These are phyloP conservation scores for Solanum etuberosum DNA, from an alignment of 257 asterid species.

Conservation along the genomic window DNA sequence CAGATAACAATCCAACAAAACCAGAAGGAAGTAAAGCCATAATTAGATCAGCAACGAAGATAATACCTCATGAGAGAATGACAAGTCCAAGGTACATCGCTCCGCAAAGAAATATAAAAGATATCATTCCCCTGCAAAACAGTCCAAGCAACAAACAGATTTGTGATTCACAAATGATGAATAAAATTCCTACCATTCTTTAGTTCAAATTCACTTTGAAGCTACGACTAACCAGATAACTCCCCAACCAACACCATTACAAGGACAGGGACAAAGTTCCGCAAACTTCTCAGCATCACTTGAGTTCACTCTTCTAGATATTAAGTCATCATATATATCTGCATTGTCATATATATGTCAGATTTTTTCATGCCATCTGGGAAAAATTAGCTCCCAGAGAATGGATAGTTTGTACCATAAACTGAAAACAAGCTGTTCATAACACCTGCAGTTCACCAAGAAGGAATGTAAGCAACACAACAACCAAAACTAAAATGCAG, in stretches of 20 bases:
- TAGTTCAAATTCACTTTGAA: background rate
- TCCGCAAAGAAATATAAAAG: conserved; percentile 63
- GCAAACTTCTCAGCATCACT: conserved; percentile 99
- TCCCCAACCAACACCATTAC: conserved; percentile 93
- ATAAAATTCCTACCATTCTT: background rate
- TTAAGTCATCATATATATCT: conserved; percentile 95
- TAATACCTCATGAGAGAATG: conserved; percentile 79
- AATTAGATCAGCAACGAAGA: background rate
- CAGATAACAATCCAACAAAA: background rate
- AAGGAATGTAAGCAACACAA: background rate
- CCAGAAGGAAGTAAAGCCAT: background rate
- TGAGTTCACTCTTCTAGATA: conserved; percentile 84
- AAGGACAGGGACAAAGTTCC: conserved; percentile 94
- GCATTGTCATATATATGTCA: conserved; percentile 16
- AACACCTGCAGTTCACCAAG: conserved; percentile 53
- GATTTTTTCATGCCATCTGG: background rate
- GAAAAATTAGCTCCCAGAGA: background rate
- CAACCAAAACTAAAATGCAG: background rate
- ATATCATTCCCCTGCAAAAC: conserved; percentile 82
- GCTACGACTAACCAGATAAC: conserved; percentile 56
- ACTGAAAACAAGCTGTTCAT: conserved; percentile 97
- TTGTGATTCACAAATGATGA: background rate
- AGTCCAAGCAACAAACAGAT: background rate
- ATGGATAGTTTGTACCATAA: conserved; percentile 45
- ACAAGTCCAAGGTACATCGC: conserved; percentile 91